Evolutionary conservation across 306 rosid species (phyloP).

Genomic region (Parietaria judaica): DNA sequence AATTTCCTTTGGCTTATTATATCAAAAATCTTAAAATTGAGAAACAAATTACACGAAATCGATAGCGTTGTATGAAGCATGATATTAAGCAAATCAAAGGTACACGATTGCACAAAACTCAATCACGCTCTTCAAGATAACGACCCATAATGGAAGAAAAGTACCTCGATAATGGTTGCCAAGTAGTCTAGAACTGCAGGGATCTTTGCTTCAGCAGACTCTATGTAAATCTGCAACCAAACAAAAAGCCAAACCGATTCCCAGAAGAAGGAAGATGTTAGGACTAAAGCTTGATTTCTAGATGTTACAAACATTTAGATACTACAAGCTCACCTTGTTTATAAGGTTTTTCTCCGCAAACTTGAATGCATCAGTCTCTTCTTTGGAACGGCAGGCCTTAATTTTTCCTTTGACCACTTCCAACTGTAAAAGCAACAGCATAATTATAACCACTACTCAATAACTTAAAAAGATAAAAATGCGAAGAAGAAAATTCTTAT

Average conservation of each 20-base stretch:
- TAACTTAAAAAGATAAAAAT: too few species aligned
- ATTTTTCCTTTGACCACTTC: slow-evolving; percentile 67
- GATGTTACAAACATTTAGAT: too few species aligned
- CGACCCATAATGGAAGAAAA: too few species aligned
- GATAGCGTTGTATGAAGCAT: too few species aligned
- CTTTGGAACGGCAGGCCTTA: slow-evolving; percentile 53
- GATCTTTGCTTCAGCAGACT: slow-evolving; percentile 93
- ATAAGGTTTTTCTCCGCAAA: slow-evolving; percentile 69
- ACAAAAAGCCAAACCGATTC: slow-evolving; percentile 3
- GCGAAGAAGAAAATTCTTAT: not conserved
- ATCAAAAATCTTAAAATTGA: too few species aligned
- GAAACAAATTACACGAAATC: too few species aligned
- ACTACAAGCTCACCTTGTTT: slow-evolving; percentile 51
- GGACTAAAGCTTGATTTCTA: not conserved
- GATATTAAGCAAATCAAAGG: too few species aligned
- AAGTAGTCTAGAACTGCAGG: slow-evolving; percentile 88
- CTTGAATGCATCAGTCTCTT: slow-evolving; percentile 69
- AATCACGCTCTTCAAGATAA: too few species aligned
- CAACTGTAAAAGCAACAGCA: slow-evolving; percentile 46
- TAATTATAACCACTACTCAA: not conserved
- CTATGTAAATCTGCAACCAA: slow-evolving; percentile 66
- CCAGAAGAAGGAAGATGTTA: not conserved
- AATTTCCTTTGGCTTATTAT: too few species aligned
- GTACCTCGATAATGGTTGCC: slow-evolving; percentile 84
- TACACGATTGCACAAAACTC: too few species aligned